phyloP scores from a whole-genome alignment of 495 filamentous ascomycete species.

The Penicillium argentinense region DNA sequence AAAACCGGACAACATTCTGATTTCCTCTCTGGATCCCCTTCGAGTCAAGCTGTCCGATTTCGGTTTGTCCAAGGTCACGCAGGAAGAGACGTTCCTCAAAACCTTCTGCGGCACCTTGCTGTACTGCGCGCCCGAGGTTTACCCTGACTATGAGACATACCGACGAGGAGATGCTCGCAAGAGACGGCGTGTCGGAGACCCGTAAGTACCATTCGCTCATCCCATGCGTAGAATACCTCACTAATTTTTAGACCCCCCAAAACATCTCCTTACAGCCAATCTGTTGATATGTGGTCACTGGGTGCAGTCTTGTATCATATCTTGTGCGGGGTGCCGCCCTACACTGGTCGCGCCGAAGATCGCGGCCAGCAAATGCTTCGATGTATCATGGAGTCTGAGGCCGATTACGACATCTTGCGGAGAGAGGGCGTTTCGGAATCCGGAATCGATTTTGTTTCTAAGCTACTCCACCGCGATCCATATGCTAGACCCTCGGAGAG shows the following conservation, averaged over 20 bases:
- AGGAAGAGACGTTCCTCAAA: conserved; percentile 86
- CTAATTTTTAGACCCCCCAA: conserved; percentile 40
- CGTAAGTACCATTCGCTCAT: conserved; percentile 29
- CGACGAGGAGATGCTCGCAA: conserved; percentile 47
- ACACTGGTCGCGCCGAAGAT: conserved; percentile 61
- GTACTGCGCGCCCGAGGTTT: conserved; percentile 96
- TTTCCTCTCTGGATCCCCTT: conserved; percentile 68
- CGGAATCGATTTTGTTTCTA: conserved; percentile 68
- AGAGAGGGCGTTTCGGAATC: conserved; percentile 55
- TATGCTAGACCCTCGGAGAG: conserved; percentile 63
- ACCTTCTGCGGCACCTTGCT: conserved; percentile 96
- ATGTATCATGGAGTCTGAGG: conserved; percentile 72
- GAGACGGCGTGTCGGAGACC: conserved; percentile 50
- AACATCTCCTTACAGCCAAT: conserved; percentile 72
- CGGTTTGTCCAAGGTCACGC: conserved; percentile 88
- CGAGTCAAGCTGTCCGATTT: conserved; percentile 93
- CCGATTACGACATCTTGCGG: conserved; percentile 61
- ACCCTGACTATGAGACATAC: conserved; percentile 70
- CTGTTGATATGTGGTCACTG: conserved; percentile 93
- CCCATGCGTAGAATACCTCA: not conserved
- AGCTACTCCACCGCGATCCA: conserved; percentile 75
- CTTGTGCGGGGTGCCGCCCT: conserved; percentile 74
- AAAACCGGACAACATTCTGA: conserved; percentile 96
- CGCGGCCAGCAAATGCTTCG: conserved; percentile 67
- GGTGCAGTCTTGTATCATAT: conserved; percentile 86